Base-by-base conservation (phyloP, 1,284 basidiomycete genomes). In the Ceratobasidium papillatum region DNA sequence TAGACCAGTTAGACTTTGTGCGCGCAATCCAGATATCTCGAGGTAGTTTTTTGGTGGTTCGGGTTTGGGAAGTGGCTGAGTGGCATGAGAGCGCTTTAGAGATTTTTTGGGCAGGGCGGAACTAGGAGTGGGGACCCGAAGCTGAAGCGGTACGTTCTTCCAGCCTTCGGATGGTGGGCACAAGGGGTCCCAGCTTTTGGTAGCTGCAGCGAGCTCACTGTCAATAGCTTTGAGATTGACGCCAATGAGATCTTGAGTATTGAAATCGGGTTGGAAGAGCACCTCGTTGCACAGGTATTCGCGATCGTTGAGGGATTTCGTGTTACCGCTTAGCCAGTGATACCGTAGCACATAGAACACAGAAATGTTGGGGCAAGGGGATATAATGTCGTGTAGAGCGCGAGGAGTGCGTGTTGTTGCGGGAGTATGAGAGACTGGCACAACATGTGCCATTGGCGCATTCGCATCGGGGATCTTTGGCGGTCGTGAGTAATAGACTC, bases 281-380 rank as follows among this genome's bases (percentile, higher is more conserved):
- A 69, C 51, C 38, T 54, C 66, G 22, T 58, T 69, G 27, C 66
- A 69, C 36, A 54, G 65, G 17, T 51, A 66, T 12, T 68, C 65
- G 3, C 27, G 65, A 17, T 56, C 32, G 17, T 56, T 45, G 38
- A 56, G 51, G 36, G 65, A 68, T 36, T 68, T 68, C 1, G 51
- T 54, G 4, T 68, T 43, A 5, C 65, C 52, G 14, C 4, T 19
- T 5, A 68, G 52, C 65, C 65, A 56, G 36, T 68, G 65, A 56
- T 68, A 54, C 11, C 36, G 41, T 30, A 56, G 34, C 1, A 68
- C 22, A 41, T 68, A 58, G 41, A 68, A 68, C 1, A 56, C 51
- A 8, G 65, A 56, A 17, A 68, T 25, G 25, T 68, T 68, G 30
- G 65, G 65, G 27, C 65, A 68, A 43, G 65, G 52, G 27, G 51